Base-by-base conservation (phyloP, 768 basidiomycete species). In the Phaffia australis region DNA sequence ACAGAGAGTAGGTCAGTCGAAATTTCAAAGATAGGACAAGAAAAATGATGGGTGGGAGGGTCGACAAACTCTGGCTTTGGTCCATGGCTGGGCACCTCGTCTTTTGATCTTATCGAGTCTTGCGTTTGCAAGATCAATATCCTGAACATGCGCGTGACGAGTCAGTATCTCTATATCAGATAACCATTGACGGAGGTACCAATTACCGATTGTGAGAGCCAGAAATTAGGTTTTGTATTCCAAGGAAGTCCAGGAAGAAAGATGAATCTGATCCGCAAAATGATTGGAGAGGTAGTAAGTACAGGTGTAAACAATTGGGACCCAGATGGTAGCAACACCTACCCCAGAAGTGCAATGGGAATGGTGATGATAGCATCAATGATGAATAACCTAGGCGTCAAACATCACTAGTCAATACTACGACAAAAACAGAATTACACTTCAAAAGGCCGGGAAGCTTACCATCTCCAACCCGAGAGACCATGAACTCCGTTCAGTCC, bases 401-500 rank as follows among this genome's bases (percentile, higher is more conserved):
- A 62, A 18, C 3, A n/a, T 11, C 1, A 1, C 5, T 2, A 51
- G 51, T 21, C 16, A 42, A 49, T 6, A 23, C 23, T 23, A 16
- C 50, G 23, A 51, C 16, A 51, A 23, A 51, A 51, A 51, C 23
- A 16, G 50, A 50, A 62, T 15, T 21, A 59, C 15, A 46, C 15
- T 35, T 11, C 35, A 42, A 35, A 35, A 14, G 27, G 9, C 4
- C 27, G 27, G 1, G 29, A 27, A n/a, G 27, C 32, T 14, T 35
- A 46, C 64, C 61, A 69, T 35, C 63, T 47, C 56, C 58, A 71
- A 1, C 71, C 71, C 0, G 35, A 32, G 1, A 70, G 56, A 4
- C 68, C 67, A 11, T 60, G 60, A 1, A 64, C 32, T 6, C 71
- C 71, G 27, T 70, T 46, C 23, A 71, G 46, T 21, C 63, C 64